A percentile compares a stretch with the other conserved stretches of the same genome.
Conservation (phyloP, 192 early-diverging fungal species). For the Backusella macrospora region DNA sequence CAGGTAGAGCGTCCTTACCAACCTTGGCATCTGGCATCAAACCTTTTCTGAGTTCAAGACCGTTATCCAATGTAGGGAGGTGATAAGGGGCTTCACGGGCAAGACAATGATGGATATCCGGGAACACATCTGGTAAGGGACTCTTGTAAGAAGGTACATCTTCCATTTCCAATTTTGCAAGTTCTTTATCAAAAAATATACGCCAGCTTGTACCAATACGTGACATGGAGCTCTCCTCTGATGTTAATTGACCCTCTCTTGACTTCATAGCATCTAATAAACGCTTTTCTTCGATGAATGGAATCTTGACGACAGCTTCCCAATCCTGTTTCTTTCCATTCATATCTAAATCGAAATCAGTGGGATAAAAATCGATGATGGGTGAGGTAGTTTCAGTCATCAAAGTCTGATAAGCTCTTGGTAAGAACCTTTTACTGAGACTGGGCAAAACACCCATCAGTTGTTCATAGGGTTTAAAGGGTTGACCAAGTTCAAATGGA, state of each 20-base stretch:
- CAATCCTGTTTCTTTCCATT: slow-evolving; percentile 99
- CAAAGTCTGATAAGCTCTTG: slow-evolving; percentile 72
- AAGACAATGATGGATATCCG: slow-evolving; percentile 61
- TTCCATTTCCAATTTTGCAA: slow-evolving; percentile 20
- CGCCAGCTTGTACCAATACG: slow-evolving; percentile 60
- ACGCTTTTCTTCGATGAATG: slow-evolving; percentile 93
- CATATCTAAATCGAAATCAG: slow-evolving; percentile 88
- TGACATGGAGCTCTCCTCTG: slow-evolving; percentile 62
- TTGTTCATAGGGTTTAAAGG: slow-evolving; percentile 97
- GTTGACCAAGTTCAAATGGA: slow-evolving; percentile 79
- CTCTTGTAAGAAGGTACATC: slow-evolving; percentile 49
- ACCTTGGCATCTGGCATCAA: slow-evolving; percentile 64
- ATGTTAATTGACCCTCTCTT: slow-evolving; percentile 60
- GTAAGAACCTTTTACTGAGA: slow-evolving; percentile 81
- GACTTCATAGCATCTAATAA: slow-evolving; percentile 80
- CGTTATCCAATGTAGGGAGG: slow-evolving; percentile 63
- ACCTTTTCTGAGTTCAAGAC: slow-evolving; percentile 55
- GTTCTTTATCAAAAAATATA: slow-evolving; percentile 59
- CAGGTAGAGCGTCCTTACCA: slow-evolving; percentile 68
- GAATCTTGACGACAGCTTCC: slow-evolving; percentile 98
- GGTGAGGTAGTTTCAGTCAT: slow-evolving; percentile 86
- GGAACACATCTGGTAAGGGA: slow-evolving; percentile 68
- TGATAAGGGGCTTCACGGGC: slow-evolving; percentile 55
- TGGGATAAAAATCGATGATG: slow-evolving; percentile 95
- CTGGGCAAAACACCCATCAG: slow-evolving; percentile 98